Percentiles rank a stretch among this genome's conserved stretches.
Conservation (phyloP, 306 rosid species). For the Cercis canadensis region DNA sequence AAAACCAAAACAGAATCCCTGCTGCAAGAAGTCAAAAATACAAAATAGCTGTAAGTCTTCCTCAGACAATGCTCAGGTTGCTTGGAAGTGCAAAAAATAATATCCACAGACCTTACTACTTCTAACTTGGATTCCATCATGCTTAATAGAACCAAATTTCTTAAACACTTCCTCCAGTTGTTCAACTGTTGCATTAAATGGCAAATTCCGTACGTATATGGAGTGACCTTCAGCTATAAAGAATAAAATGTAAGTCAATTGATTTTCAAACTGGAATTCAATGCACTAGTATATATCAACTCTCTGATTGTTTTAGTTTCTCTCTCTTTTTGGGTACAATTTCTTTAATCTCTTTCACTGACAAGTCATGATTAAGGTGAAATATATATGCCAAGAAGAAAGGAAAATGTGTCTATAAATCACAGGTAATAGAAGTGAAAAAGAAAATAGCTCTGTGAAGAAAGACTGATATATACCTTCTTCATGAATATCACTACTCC, state of each 20-base stretch:
- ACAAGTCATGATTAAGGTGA: slow-evolving; percentile 30
- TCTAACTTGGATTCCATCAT: slow-evolving; percentile 91
- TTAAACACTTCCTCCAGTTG: slow-evolving; percentile 88
- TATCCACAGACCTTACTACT: slow-evolving; percentile 64
- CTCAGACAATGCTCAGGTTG: slow-evolving; percentile 33
- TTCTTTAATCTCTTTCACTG: slow-evolving; percentile 20
- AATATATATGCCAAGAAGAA: slow-evolving; percentile 21
- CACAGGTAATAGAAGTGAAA: slow-evolving; percentile 18
- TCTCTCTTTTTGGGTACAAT: neutral
- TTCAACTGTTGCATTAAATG: slow-evolving; percentile 82
- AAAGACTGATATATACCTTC: slow-evolving; percentile 66
- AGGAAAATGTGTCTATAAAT: slow-evolving; percentile 17
- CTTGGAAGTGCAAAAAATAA: slow-evolving; percentile 32
- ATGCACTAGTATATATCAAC: slow-evolving; percentile 27
- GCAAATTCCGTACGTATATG: slow-evolving; percentile 87
- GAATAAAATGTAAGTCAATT: slow-evolving; percentile 27
- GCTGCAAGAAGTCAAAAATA: slow-evolving; percentile 63
- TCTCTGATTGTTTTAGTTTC: neutral
- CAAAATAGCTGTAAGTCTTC: slow-evolving; percentile 37
- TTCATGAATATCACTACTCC: slow-evolving; percentile 71
- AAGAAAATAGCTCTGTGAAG: slow-evolving; percentile 1
- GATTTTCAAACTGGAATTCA: slow-evolving; percentile 38
- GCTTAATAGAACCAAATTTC: slow-evolving; percentile 93
- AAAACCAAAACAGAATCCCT: slow-evolving; percentile 95
- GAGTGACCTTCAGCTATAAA: slow-evolving; percentile 88